Evolutionary conservation across 441 rosid species (phyloP).

Genomic region (Gossypium schwendimanii): DNA sequence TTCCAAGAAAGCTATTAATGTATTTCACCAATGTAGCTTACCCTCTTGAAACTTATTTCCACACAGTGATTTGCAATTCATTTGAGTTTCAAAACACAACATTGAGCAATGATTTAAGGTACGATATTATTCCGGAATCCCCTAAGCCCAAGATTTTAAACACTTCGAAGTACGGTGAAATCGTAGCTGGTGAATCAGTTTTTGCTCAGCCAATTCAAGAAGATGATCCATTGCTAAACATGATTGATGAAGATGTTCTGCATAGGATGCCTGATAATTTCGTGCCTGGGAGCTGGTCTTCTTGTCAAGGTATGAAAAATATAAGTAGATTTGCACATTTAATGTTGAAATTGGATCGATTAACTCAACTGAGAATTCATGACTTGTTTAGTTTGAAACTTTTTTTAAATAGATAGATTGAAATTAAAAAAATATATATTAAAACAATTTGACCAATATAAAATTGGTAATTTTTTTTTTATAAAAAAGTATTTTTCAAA

Average conservation of each 20-base stretch:
- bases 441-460: too few relatives aligned
- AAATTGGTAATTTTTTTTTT: too few relatives aligned
- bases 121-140: slow-evolving; percentile 13
- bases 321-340: too few relatives aligned
- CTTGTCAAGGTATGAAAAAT: not conserved
- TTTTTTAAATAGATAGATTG: too few relatives aligned
- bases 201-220: slow-evolving; percentile 36
- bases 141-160: slow-evolving; percentile 1
- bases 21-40: slow-evolving; percentile 39
- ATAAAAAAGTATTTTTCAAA: too few relatives aligned
- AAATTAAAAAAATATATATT: too few relatives aligned
- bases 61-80: slow-evolving; percentile 50
- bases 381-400: too few relatives aligned
- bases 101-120: slow-evolving; percentile 28
- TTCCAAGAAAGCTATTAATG: slow-evolving; percentile 52
- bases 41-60: slow-evolving; percentile 49
- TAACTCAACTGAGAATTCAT: too few relatives aligned
- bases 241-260: slow-evolving; percentile 30
- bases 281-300: slow-evolving; percentile 43
- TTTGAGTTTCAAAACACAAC: slow-evolving; percentile 38
- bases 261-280: slow-evolving; percentile 22
- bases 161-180: slow-evolving; percentile 16
- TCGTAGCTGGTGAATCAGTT: slow-evolving; percentile 29
- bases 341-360: too few relatives aligned
- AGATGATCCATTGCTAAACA: slow-evolving; percentile 25